phyloP scores from a whole-genome alignment of 495 filamentous ascomycete genomes.

The Staphylotrichum tortipilum region DNA sequence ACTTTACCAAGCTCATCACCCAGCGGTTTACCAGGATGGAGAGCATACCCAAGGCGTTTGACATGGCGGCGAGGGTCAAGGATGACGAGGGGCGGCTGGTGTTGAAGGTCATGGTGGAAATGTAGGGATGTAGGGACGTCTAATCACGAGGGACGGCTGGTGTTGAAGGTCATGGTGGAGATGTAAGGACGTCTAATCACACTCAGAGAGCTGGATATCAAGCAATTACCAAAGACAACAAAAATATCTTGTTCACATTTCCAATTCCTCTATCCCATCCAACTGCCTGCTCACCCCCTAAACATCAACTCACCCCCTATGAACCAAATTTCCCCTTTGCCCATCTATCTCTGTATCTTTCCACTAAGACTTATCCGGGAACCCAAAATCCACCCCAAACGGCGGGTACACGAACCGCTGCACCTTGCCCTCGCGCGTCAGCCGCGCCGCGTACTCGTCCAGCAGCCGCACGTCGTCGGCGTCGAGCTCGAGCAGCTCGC shows the following conservation, averaged over 20 bases:
- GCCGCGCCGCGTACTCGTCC: slow-evolving; percentile 47
- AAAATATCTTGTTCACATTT: too few species aligned
- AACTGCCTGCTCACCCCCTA: too few species aligned
- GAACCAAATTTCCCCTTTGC: too few species aligned
- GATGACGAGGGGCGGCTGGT: slow-evolving; percentile 45
- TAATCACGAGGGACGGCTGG: slow-evolving; percentile 16
- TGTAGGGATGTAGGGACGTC: slow-evolving; percentile 9
- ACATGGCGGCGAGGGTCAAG: slow-evolving; percentile 44
- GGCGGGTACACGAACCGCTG: slow-evolving; percentile 69
- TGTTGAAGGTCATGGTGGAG: slow-evolving; percentile 48
- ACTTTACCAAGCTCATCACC: slow-evolving; percentile 60
- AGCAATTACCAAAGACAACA: too few species aligned
- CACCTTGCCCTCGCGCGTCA: slow-evolving; percentile 52
- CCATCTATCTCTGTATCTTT: not conserved
- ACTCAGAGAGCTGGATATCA: too few species aligned
- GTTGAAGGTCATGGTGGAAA: slow-evolving; percentile 47
- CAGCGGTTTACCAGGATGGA: slow-evolving; percentile 48
- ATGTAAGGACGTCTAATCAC: slow-evolving; percentile 11
- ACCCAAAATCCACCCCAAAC: slow-evolving; percentile 69
- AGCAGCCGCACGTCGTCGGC: slow-evolving; percentile 57
- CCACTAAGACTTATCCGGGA: slow-evolving; percentile 55
- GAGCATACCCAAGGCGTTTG: slow-evolving; percentile 38
- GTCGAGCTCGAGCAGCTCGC: slow-evolving; percentile 59
- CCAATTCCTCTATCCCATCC: too few species aligned
- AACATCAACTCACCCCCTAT: too few species aligned